A percentile compares a stretch with the other conserved stretches of the same genome.
phyloP scores from a whole-genome alignment of 768 basidiomycete species.

The Podaxis carcinomalis region DNA sequence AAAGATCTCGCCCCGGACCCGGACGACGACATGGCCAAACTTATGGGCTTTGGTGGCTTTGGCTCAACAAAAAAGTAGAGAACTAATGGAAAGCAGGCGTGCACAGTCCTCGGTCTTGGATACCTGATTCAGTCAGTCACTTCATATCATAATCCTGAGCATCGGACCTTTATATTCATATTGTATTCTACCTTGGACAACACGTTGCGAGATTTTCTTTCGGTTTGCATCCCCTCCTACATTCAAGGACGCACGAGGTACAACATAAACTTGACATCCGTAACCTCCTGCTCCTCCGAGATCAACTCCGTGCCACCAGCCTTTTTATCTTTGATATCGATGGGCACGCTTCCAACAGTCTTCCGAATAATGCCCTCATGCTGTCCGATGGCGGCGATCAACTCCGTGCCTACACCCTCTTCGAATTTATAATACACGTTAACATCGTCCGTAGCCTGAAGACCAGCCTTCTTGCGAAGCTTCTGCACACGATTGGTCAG shows the following conservation, averaged over 20 bases:
- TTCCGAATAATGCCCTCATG: constrained; percentile 68
- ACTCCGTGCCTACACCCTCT: constrained; percentile 57
- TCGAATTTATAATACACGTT: constrained; percentile 83
- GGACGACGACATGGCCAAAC: constrained; percentile 64
- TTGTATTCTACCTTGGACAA: constrained; percentile 19
- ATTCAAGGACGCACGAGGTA: constrained; percentile 55
- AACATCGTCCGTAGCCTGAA: constrained; percentile 94
- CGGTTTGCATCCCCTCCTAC: constrained; percentile 10
- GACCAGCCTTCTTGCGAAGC: constrained; percentile 90
- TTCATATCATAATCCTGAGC: not conserved
- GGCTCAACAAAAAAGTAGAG: constrained; percentile 76
- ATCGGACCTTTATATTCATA: constrained; percentile 21
- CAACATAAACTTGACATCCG: constrained; percentile 72
- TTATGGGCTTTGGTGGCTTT: constrained; percentile 94
- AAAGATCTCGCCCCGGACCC: constrained; percentile 39
- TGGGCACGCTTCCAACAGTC: constrained; percentile 71
- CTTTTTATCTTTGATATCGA: constrained; percentile 49
- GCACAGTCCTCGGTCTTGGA: not conserved
- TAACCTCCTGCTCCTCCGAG: constrained; percentile 86
- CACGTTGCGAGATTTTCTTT: constrained; percentile 19
- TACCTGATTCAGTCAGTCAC: not conserved
- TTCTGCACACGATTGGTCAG: constrained; percentile 92
- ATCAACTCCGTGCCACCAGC: constrained; percentile 51
- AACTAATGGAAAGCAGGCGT: not conserved
- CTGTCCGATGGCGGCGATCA: constrained; percentile 59